Conservation (phyloP, 2,329 filamentous ascomycete genomes). For the Cordyceps sp. region DNA sequence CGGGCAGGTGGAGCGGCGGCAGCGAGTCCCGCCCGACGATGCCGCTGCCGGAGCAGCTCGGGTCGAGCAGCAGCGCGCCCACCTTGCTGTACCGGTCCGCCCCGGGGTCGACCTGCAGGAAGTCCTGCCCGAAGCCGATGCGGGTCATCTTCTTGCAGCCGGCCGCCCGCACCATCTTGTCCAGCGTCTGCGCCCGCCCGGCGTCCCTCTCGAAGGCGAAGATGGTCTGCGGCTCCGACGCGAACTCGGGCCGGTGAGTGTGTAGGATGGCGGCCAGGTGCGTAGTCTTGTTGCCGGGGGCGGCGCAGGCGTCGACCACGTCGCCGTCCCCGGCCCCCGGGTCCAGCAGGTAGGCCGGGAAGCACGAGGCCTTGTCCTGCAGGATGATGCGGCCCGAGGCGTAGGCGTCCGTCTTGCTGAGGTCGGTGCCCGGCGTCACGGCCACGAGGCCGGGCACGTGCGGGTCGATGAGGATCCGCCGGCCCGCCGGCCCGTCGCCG, state of each 20-base stretch:
- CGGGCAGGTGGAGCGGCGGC: constrained; percentile 46
- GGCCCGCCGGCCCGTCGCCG: too few relatives aligned
- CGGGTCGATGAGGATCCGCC: constrained; percentile 53
- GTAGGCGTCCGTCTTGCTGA: constrained; percentile 62
- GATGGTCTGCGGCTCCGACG: constrained; percentile 27
- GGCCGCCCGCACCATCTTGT: constrained; percentile 70
- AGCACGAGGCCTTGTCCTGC: constrained; percentile 94
- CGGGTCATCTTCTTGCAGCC: constrained; percentile 50
- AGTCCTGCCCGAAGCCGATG: constrained; percentile 64
- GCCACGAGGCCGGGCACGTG: constrained; percentile 76
- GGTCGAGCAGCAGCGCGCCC: constrained; percentile 72
- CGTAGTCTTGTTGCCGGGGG: constrained; percentile 94
- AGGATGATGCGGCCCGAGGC: constrained; percentile 63
- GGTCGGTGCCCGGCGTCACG: constrained; percentile 52
- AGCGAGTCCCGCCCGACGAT: constrained; percentile 80
- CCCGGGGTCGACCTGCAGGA: constrained; percentile 55
- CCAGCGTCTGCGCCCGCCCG: constrained; percentile 54
- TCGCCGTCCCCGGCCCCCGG: constrained; percentile 51
- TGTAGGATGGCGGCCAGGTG: constrained; percentile 66
- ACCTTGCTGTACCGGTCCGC: constrained; percentile 49
- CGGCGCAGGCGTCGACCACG: constrained; percentile 83
- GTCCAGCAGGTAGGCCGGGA: constrained; percentile 78
- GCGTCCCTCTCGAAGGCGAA: constrained; percentile 68
- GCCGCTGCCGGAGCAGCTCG: constrained; percentile 88
- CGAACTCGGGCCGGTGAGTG: constrained; percentile 20